Base-by-base conservation (phyloP, 2,329 filamentous ascomycete genomes). In the Trichoderma guizhouense region DNA sequence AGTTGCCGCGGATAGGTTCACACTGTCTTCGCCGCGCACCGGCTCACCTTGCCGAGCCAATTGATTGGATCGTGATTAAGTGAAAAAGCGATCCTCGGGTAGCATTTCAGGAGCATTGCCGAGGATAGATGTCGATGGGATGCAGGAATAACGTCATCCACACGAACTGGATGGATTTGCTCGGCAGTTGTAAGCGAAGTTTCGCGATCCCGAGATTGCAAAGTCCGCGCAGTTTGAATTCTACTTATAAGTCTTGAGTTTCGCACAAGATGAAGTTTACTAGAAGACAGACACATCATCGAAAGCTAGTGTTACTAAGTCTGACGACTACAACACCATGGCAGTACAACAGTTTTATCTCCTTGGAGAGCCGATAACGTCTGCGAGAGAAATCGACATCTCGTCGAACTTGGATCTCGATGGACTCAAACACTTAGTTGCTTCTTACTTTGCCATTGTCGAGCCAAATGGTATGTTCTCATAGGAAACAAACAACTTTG, bases 391-490 rank as follows among this genome's bases (percentile, higher is more conserved):
- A 7, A 79, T 85, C 53, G 81, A 83, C 8, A 63, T 85, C 5
- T 76, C 80, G n/a, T 58, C 76, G 6, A 76, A 78, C 2, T 71
- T 76, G n/a, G 79, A 83, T 53, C 76, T 80, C 28, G 80, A 83
- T 32, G 79, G 78, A 18, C 79, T 85, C 1, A 80, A 80, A 34
- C 78, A 84, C 58, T 74, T 83, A 15, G 76, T 84, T 18, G 83
- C 83, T 5, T 80, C 82, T 12, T 78, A 83, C 58, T 85, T 84
- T 74, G 80, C 82, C 63, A 81, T 85, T 69, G 83, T 84, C 53
- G 80, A 84, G 8, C 76, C 82, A 3, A 81, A 79, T 26, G 82
- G 83, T 83, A 77, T 7, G n/a, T 21, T 24, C 7, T 43, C 39
- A n/a, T 9, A 43, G 15, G 28, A 53, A n/a, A 5, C 11, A 15